Percentiles rank a stretch among this genome's conserved stretches.
phyloP scores from a whole-genome alignment of 805 yeast genomes.

The Barnettozyma salicaria region DNA sequence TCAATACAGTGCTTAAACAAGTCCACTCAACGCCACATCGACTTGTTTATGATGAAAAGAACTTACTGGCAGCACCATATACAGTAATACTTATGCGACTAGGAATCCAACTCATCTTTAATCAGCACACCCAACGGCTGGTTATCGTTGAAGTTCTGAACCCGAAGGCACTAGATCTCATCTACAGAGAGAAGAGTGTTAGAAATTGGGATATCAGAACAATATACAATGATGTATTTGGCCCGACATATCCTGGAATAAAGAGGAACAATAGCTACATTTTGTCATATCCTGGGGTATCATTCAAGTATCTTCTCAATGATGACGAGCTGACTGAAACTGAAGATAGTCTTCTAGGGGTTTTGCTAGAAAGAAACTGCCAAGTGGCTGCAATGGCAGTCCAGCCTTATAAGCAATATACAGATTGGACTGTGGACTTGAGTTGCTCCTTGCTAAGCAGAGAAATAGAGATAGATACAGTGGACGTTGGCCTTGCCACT shows the following conservation, averaged over 20 bases:
- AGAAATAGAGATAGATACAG: slow-evolving; percentile 11
- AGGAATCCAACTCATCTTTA: slow-evolving; percentile 4
- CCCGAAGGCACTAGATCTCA: slow-evolving; percentile 6
- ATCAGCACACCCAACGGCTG: slow-evolving; percentile 8
- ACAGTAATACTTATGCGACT: slow-evolving; percentile 2
- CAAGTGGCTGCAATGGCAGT: slow-evolving; percentile 11
- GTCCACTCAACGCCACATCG: not conserved
- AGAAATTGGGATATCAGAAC: slow-evolving; percentile 31
- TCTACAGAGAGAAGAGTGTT: slow-evolving; percentile 14
- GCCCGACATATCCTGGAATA: slow-evolving; percentile 57
- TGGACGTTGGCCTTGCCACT: slow-evolving; percentile 5
- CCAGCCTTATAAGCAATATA: slow-evolving; percentile 13
- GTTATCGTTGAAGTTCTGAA: slow-evolving; percentile 15
- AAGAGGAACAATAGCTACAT: slow-evolving; percentile 25
- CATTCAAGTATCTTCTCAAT: slow-evolving; percentile 49
- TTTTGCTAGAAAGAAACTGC: slow-evolving; percentile 10
- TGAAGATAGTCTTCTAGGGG: slow-evolving; percentile 2
- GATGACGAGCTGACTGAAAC: slow-evolving; percentile 16
- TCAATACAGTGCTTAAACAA: slow-evolving; percentile 5
- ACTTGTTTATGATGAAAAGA: slow-evolving; percentile 2
- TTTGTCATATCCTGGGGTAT: slow-evolving; percentile 51
- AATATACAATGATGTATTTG: slow-evolving; percentile 51
- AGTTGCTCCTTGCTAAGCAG: slow-evolving; percentile 13
- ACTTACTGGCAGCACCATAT: slow-evolving; percentile 1
- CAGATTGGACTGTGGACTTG: slow-evolving; percentile 21